Base-by-base conservation (phyloP, 106 monocot species). In the Phalaenopsis aphrodite region DNA sequence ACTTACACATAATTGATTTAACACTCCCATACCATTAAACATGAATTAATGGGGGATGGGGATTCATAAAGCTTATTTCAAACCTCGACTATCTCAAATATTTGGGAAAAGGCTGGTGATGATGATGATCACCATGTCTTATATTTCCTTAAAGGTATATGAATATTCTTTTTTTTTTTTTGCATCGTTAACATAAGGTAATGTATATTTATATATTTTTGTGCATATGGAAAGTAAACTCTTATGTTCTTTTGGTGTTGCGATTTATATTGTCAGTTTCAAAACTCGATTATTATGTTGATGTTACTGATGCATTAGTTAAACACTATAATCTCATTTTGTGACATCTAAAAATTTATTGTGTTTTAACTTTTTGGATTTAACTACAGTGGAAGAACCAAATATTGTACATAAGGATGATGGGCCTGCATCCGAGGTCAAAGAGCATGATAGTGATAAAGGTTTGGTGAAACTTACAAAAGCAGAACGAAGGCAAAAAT, bases 401-500 rank as follows among this genome's bases (percentile, higher is more conserved):
- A 86, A 42, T 72, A 65, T 71, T 52, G 41, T 37, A 82, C 48
- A 57, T 14, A 85, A 86, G 36, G 68, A 78, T 77, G 78, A 78
- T 38, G 87, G 89, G 78, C 55, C 83, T 69, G 41, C 82, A 68
- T 61, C 41, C 45, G 83, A 47, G 3, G 56, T 37, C 2, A 58
- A 83, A 78, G 88, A 82, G 57, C 55, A 79, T 61, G 83, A 88
- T 69, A 46, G 77, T 68, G 87, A 88, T 61, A 87, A 83, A 84
- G 76, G 77, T 72, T 47, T 88, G 75, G 52, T 83, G 41, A 88
- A 79, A 84, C 88, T 93, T 42, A 95, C 91, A 75, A 95, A 95
- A 83, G 89, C 87, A 78, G 93, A 99, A 74, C 74, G 91, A 56
- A 89, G 93, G 82, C 81, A 82, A 82, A 89, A 91, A 75, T 79